Evolutionary conservation across 768 basidiomycete genomes (phyloP).

Genomic region (Hydnum rufescens): DNA sequence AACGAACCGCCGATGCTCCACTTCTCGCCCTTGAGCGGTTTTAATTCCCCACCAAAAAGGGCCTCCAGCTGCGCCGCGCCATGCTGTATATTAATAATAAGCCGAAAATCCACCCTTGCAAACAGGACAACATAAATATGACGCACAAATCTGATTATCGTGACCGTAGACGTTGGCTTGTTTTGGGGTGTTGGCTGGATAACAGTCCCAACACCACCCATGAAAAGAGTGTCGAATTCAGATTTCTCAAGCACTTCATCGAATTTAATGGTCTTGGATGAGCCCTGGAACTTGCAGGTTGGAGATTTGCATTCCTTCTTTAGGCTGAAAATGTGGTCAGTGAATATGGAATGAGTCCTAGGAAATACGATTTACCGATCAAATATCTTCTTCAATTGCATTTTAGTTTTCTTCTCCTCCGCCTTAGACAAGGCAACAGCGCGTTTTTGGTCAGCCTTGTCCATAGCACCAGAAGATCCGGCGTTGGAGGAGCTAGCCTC

Average conservation of each 20-base stretch:
- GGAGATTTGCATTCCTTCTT: conserved; percentile 26
- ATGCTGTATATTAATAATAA: too few species aligned
- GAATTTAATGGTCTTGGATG: conserved; percentile 21
- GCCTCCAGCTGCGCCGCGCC: neutral
- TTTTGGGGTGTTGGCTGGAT: conserved; percentile 24
- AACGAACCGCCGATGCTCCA: conserved; percentile 21
- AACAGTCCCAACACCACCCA: conserved; percentile 18
- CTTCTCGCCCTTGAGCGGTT: conserved; percentile 20
- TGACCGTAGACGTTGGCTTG: conserved; percentile 24
- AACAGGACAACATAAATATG: too few species aligned
- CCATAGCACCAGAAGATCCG: neutral
- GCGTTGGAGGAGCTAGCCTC: neutral
- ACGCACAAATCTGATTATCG: too few species aligned
- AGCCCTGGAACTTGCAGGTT: conserved; percentile 23
- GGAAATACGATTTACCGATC: conserved; percentile 16
- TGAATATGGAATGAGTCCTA: neutral
- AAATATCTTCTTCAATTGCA: conserved; percentile 24
- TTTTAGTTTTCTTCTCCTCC: conserved; percentile 24
- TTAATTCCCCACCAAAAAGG: conserved; percentile 22
- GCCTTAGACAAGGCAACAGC: conserved; percentile 16
- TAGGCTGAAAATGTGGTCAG: conserved; percentile 13
- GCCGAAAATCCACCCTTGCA: too few species aligned
- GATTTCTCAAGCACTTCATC: conserved; percentile 22
- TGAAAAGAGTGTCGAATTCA: conserved; percentile 22
- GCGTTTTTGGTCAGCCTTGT: conserved; percentile 9